Conservation (phyloP, 1,284 basidiomycete species). For the Irpex sp. region DNA sequence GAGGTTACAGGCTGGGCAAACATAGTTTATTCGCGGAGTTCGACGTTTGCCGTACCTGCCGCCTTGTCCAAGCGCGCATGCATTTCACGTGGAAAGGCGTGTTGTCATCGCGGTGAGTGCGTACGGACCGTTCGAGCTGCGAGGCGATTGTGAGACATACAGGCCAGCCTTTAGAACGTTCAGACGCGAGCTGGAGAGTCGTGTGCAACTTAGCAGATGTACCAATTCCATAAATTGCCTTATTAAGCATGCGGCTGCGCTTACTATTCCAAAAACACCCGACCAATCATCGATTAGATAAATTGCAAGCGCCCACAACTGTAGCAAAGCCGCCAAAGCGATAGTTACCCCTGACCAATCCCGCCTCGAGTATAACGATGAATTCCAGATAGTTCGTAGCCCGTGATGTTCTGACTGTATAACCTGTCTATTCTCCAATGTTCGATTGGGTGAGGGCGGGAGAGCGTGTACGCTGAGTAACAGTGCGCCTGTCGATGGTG, state of each 20-base stretch:
- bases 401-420: neutral
- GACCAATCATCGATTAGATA: neutral
- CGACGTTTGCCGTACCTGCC: neutral
- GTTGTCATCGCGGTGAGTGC: neutral
- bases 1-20: neutral
- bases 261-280: neutral
- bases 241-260: neutral
- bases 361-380: neutral
- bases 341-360: neutral
- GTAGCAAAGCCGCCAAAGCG: neutral
- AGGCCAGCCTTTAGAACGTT: no score
- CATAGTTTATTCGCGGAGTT: neutral
- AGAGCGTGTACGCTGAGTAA: slow-evolving; percentile 11
- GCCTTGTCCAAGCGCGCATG: neutral
- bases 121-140: no score
- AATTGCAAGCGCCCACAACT: neutral
- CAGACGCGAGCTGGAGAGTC: no score
- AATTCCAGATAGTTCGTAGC: neutral
- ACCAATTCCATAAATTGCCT: neutral
- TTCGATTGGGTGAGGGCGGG: slow-evolving; percentile 16
- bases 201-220: neutral
- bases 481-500: slow-evolving; percentile 13
- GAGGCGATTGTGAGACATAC: no score
- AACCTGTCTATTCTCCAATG: neutral
- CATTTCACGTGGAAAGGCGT: neutral